phyloP scores from a whole-genome alignment of 768 basidiomycete species.

The Cyclocybe aegerita region DNA sequence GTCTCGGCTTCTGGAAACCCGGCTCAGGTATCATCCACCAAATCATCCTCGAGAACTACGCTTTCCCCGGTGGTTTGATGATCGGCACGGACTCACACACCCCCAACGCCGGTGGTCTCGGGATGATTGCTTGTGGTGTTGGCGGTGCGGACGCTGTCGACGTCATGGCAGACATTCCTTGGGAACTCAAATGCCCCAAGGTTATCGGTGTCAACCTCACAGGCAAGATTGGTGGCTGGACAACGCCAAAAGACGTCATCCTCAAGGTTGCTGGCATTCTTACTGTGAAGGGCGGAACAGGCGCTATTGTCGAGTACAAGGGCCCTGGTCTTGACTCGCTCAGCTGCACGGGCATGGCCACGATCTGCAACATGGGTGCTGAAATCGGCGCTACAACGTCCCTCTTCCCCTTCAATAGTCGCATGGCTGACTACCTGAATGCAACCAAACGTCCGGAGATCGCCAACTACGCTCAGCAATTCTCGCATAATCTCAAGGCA shows the following conservation, averaged over 20 bases:
- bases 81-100: slow-evolving; percentile 99
- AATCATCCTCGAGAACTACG: slow-evolving; percentile 99
- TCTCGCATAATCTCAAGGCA: slow-evolving; percentile 87
- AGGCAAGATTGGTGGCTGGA: slow-evolving; percentile 96
- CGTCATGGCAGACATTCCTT: slow-evolving; percentile 96
- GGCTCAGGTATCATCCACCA: slow-evolving; percentile 99
- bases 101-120: slow-evolving; percentile 98
- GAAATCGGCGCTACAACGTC: slow-evolving; percentile 99
- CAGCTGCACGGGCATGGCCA: slow-evolving; percentile 98
- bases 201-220: slow-evolving; percentile 96
- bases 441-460: slow-evolving; percentile 93
- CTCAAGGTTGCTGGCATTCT: slow-evolving; percentile 99
- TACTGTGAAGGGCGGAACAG: slow-evolving; percentile 99
- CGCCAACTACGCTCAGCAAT: slow-evolving; percentile 83
- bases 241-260: slow-evolving; percentile 98
- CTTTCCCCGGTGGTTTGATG: slow-evolving; percentile 99
- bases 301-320: slow-evolving; percentile 96
- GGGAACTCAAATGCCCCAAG: slow-evolving; percentile 99
- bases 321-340: slow-evolving; percentile 95
- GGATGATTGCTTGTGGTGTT: slow-evolving; percentile 99
- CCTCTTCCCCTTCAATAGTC: slow-evolving; percentile 96
- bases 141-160: slow-evolving; percentile 99
- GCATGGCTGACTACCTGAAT: slow-evolving; percentile 91
- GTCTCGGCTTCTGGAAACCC: slow-evolving; percentile 99
- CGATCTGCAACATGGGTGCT: slow-evolving; percentile 99